phyloP scores from a whole-genome alignment of 208 protist genomes.

The Naegleria lovaniensis region DNA sequence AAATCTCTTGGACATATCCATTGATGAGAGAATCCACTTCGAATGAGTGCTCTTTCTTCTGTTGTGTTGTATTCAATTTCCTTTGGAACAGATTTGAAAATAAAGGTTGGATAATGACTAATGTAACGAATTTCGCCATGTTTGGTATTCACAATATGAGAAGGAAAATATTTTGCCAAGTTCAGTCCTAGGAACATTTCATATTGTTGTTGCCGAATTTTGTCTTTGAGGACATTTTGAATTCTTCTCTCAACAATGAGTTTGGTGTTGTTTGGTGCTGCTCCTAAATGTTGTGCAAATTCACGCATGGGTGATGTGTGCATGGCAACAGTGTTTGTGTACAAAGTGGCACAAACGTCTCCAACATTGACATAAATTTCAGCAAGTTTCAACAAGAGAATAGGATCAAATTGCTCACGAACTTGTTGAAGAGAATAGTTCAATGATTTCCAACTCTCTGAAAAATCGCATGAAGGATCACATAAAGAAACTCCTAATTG shows the following conservation, averaged over 20 bases:
- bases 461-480: background rate
- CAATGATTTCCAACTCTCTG: background rate
- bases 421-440: background rate
- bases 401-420: background rate
- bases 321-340: conserved; percentile 84
- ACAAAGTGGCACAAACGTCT: conserved; percentile 75
- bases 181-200: conserved; percentile 26
- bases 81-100: conserved; percentile 6
- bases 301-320: conserved; percentile 71
- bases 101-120: background rate
- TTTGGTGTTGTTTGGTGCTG: background rate
- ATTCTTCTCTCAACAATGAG: conserved; percentile 10
- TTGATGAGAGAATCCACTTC: background rate
- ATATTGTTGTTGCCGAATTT: background rate
- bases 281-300: background rate
- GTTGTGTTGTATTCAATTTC: background rate
- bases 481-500: background rate
- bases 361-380: conserved; percentile 72
- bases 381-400: conserved; percentile 54
- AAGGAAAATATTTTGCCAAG: background rate
- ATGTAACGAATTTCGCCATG: background rate
- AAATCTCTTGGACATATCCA: conserved; percentile 13
- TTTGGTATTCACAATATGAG: background rate
- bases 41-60: background rate
- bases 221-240: conserved; percentile 18